Evolutionary conservation across 768 basidiomycete species (phyloP).

Genomic region (Tulasnella sp.): DNA sequence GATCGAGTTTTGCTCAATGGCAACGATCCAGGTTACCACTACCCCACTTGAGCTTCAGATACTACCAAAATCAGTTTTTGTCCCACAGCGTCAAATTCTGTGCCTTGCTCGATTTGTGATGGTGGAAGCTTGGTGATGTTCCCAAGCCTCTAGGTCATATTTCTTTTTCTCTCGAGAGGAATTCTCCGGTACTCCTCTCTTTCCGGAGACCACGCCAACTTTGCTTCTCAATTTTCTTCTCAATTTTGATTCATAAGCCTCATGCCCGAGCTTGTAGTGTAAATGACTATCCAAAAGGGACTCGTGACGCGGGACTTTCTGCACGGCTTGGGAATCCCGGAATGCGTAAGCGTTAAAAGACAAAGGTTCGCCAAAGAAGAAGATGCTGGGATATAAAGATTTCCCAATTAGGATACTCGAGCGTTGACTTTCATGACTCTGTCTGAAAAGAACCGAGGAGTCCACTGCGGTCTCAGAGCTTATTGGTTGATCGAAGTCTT

Average conservation of each 20-base stretch:
- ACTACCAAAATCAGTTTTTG: background rate
- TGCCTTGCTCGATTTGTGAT: too few species aligned
- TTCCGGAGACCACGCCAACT: too few species aligned
- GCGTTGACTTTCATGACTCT: background rate
- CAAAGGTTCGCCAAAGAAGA: background rate
- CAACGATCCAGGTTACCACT: constrained; percentile 21
- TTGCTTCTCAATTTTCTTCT: too few species aligned
- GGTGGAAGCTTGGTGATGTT: too few species aligned
- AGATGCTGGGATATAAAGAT: background rate
- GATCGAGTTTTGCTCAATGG: constrained; percentile 8
- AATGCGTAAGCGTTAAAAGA: background rate
- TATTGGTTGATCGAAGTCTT: background rate
- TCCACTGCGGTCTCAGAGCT: background rate
- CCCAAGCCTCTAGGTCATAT: too few species aligned
- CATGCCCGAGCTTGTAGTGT: background rate
- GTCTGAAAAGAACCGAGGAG: background rate
- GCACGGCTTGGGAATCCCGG: background rate
- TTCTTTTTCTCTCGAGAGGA: background rate
- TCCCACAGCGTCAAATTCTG: background rate
- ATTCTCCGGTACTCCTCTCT: background rate
- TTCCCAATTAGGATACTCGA: background rate
- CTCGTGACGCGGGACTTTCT: background rate
- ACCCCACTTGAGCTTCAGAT: constrained; percentile 1
- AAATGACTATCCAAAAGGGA: background rate
- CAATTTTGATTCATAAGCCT: background rate